Evolutionary conservation across 1,284 basidiomycete genomes (phyloP), one percentile per base, ranked within the genome.

Genomic region (Rhodotorula sp.): DNA sequence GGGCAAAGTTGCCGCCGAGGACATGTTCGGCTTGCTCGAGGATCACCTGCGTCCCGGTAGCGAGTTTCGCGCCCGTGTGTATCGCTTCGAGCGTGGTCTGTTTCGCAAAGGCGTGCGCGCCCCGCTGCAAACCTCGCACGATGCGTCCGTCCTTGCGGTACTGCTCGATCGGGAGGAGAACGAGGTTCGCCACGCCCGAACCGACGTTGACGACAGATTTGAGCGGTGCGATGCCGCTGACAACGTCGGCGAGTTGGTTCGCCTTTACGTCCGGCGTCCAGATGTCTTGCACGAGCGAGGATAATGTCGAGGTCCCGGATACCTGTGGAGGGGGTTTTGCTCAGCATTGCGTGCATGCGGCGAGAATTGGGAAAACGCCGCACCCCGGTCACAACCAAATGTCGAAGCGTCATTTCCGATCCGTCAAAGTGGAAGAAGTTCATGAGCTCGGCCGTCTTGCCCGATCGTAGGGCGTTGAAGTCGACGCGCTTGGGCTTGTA

Each of bases 401-500:
- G 94, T 63, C 95, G 86, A 63, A 99, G 82, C 0, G 93, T 95
- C 93, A 99, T 98, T 81, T 97, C 95, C 4, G 95, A 91, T 0
- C 93, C 95, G 77, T 99, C 95, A 77, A 99, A 99, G 81, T 98
- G 95, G 88, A 99, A 99, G 80, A 99, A 98, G 81, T 99, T 99
- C 95, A 99, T 98, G 68, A 99, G 83, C 80, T 99, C 97, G 72
- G 97, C 95, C 0, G 93, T 94, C 80, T 86, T 88, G 19, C 97
- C 97, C 77, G 95, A 90, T 23, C 89, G 86, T 62, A 98, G 83
- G n/a, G 94, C 95, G 69, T 88, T 84, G 81, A 97, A 97, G 81
- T 99, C 93, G 34, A 99, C 93, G 7, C 95, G 88, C 71, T 97
- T 92, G 60, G 97, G 95, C 81, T 99, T 99, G 82, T 99, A 99